These are phyloP conservation scores for Patellifolia procumbens DNA, from an alignment of 179 eudicot species.

Conservation along the genomic window DNA sequence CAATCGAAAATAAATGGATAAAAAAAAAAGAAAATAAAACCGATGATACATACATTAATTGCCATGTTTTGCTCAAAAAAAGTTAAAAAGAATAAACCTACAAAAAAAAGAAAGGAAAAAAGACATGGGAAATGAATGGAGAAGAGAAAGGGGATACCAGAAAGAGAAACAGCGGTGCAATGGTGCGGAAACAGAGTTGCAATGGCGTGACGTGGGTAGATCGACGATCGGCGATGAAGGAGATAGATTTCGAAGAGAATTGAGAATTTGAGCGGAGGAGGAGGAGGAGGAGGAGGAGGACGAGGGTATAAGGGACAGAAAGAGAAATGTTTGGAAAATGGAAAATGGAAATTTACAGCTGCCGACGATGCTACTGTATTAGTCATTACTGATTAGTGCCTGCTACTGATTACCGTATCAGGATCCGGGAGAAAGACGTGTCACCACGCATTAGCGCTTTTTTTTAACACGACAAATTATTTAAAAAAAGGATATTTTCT, in stretches of 20 bases:
- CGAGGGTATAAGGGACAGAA: background rate
- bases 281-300: background rate
- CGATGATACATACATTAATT: too few species aligned
- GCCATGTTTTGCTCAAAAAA: too few species aligned
- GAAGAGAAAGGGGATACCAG: slow-evolving; percentile 16
- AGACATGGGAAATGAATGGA: background rate
- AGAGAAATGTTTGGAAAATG: background rate
- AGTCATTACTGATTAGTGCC: too few species aligned
- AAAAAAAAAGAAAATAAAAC: background rate
- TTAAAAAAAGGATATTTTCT: too few species aligned
- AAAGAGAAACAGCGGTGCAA: background rate
- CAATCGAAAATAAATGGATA: background rate
- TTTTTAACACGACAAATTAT: too few species aligned
- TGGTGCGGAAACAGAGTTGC: background rate
- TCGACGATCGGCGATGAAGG: background rate
- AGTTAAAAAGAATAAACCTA: too few species aligned
- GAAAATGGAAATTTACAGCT: too few species aligned
- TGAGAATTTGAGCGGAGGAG: background rate
- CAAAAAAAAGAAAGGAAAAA: background rate
- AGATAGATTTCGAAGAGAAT: background rate
- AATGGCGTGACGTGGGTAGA: too few species aligned
- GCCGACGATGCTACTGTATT: too few species aligned
- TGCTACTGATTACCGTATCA: too few species aligned
- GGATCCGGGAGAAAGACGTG: slow-evolving; percentile 1
- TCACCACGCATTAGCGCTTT: background rate